phyloP scores from a whole-genome alignment of 192 early-diverging fungal species.

The Rhizoclosmatium sp. region DNA sequence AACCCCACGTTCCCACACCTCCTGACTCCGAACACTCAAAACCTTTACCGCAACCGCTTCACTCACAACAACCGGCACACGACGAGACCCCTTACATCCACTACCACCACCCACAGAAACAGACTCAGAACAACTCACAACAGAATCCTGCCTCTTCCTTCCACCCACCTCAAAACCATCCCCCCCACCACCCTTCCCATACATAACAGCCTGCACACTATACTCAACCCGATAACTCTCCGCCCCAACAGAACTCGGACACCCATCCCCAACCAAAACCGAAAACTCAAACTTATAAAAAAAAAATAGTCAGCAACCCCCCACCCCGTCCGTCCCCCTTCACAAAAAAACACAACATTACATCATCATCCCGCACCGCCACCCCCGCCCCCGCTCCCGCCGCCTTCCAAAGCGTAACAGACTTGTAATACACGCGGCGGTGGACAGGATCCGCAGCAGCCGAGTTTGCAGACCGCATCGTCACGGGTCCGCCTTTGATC shows the following conservation, averaged over 20 bases:
- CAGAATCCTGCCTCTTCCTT: not conserved
- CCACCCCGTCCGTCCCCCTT: not conserved
- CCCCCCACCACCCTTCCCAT: not conserved
- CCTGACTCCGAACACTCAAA: not conserved
- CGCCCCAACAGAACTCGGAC: not conserved
- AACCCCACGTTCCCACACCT: not conserved
- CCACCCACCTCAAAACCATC: not conserved
- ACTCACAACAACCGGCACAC: no score
- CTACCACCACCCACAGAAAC: not conserved
- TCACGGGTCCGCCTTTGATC: slow-evolving; percentile 11
- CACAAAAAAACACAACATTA: not conserved
- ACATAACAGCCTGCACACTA: not conserved
- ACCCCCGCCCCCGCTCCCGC: not conserved
- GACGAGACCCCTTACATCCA: no score
- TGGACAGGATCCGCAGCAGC: slow-evolving; percentile 18
- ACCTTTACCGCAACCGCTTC: no score
- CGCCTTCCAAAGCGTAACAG: slow-evolving; percentile 8
- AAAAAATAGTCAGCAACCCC: not conserved
- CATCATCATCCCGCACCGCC: no score
- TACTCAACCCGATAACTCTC: slow-evolving; percentile 12
- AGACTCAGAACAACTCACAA: not conserved
- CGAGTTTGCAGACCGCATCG: slow-evolving; percentile 7
- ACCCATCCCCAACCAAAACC: not conserved
- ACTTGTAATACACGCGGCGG: slow-evolving; percentile 7
- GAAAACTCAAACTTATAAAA: not conserved